A percentile compares a stretch with the other conserved stretches of the same genome.
Conservation (phyloP, 805 yeast genomes). For the Lipomyces sp. region DNA sequence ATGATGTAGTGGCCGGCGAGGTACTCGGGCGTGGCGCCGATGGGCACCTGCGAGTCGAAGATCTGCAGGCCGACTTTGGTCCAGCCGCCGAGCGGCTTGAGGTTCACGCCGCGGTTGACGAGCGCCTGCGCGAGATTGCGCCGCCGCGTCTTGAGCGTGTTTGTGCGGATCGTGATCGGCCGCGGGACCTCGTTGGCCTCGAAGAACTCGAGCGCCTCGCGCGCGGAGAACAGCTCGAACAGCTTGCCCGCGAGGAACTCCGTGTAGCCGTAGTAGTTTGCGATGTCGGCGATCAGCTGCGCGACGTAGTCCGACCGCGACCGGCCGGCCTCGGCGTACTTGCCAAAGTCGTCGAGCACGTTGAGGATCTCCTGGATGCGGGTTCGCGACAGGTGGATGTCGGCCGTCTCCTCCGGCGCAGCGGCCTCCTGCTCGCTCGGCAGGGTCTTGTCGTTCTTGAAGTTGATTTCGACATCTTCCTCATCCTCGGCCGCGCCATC, state of each 20-base stretch:
- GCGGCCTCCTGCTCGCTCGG: conserved; percentile 61
- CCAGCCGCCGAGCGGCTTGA: conserved; percentile 97
- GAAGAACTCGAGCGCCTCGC: conserved; percentile 96
- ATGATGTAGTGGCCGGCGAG: conserved; percentile 95
- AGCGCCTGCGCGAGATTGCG: conserved; percentile 93
- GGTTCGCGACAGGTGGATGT: conserved; percentile 78
- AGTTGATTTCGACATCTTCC: conserved; percentile 60
- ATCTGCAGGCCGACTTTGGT: conserved; percentile 96
- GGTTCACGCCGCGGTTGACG: conserved; percentile 93
- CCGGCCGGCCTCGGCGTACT: conserved; percentile 76
- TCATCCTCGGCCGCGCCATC: conserved; percentile 20
- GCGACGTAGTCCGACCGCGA: conserved; percentile 79
- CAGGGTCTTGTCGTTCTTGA: conserved; percentile 64
- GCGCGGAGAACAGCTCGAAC: conserved; percentile 85
- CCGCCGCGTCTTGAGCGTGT: conserved; percentile 89
- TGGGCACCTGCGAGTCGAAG: conserved; percentile 98
- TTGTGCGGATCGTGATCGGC: conserved; percentile 97
- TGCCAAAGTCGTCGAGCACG: conserved; percentile 86
- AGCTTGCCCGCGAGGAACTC: conserved; percentile 90
- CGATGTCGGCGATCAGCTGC: conserved; percentile 77
- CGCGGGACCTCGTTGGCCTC: conserved; percentile 97
- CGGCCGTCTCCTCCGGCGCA: conserved; percentile 54
- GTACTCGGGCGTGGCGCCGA: conserved; percentile 99
- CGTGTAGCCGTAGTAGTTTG: conserved; percentile 90
- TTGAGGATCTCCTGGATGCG: conserved; percentile 94